A percentile compares a stretch with the other conserved stretches of the same genome.
phyloP scores from a whole-genome alignment of 2,329 filamentous ascomycete species.

The Penicillium sumatraense region DNA sequence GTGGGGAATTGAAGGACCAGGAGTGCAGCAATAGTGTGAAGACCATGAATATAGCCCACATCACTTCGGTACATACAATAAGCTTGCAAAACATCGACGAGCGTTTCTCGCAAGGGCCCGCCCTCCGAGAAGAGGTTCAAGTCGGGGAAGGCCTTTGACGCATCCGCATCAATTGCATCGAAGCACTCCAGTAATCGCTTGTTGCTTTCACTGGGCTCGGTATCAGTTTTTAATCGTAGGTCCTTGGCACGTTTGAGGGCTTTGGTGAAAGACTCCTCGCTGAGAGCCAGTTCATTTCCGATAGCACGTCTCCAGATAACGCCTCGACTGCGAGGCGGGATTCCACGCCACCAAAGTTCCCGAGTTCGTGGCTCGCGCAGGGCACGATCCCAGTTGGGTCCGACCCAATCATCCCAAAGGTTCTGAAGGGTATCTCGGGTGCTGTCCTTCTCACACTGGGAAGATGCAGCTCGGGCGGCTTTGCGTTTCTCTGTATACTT shows the following conservation, averaged over 20 bases:
- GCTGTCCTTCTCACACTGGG: constrained; percentile 55
- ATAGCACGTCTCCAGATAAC: constrained; percentile 64
- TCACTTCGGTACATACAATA: constrained; percentile 68
- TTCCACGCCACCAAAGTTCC: constrained; percentile 68
- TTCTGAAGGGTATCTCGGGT: constrained; percentile 58
- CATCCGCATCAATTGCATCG: constrained; percentile 58
- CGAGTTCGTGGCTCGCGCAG: constrained; percentile 60
- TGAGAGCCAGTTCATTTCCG: constrained; percentile 64
- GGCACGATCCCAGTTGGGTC: constrained; percentile 63
- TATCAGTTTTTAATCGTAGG: constrained; percentile 48
- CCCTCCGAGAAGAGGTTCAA: constrained; percentile 61
- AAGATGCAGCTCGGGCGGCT: constrained; percentile 52
- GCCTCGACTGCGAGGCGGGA: constrained; percentile 61
- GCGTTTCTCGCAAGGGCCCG: constrained; percentile 58
- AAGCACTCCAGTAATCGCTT: constrained; percentile 57
- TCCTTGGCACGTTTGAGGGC: constrained; percentile 61
- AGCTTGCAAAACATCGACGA: constrained; percentile 64
- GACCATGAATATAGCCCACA: constrained; percentile 63
- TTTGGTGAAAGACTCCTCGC: constrained; percentile 59
- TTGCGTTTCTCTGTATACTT: constrained; percentile 52
- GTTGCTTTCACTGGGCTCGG: constrained; percentile 48
- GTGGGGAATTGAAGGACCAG: constrained; percentile 61
- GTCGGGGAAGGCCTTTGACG: constrained; percentile 60
- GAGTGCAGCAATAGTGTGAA: constrained; percentile 63
- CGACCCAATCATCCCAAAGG: constrained; percentile 66